Evolutionary conservation across 768 basidiomycete species (phyloP).

Genomic region (Calocybe indica): DNA sequence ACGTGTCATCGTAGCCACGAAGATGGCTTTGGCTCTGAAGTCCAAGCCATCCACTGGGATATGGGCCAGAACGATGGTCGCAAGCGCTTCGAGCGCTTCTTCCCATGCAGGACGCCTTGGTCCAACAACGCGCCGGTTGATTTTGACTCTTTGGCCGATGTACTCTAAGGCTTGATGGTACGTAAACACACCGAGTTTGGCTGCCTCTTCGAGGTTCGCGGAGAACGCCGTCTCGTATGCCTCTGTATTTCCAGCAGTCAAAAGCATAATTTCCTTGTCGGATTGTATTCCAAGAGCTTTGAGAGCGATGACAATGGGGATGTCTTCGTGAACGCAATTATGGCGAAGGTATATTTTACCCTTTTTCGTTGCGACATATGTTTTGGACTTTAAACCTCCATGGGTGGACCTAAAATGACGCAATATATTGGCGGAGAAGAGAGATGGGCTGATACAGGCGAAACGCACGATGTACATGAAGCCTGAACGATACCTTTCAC

Average conservation of each 20-base stretch:
- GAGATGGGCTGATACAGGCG: background rate
- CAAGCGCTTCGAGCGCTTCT: constrained; percentile 93
- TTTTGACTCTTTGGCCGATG: constrained; percentile 89
- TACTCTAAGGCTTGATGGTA: constrained; percentile 92
- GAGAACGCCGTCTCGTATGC: constrained; percentile 84
- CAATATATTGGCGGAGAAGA: background rate
- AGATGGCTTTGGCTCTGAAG: constrained; percentile 91
- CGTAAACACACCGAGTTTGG: constrained; percentile 87
- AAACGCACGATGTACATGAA: constrained; percentile 88
- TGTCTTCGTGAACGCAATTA: constrained; percentile 95
- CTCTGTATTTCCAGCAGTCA: constrained; percentile 90
- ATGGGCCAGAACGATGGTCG: constrained; percentile 95
- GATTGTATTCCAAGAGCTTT: constrained; percentile 96
- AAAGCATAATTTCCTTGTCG: constrained; percentile 93
- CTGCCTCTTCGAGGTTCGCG: constrained; percentile 89
- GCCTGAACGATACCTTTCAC: constrained; percentile 90
- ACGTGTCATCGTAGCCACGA: constrained; percentile 95
- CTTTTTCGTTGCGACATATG: constrained; percentile 94
- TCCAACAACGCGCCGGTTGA: constrained; percentile 76
- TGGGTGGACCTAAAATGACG: constrained; percentile 58
- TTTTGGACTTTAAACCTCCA: constrained; percentile 90
- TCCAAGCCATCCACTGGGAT: constrained; percentile 88
- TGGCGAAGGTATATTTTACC: constrained; percentile 93
- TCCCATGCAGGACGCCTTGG: constrained; percentile 85
- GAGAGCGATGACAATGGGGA: constrained; percentile 92